phyloP scores from a whole-genome alignment of 1,284 basidiomycete genomes.

The Pisolithus thermaeus region DNA sequence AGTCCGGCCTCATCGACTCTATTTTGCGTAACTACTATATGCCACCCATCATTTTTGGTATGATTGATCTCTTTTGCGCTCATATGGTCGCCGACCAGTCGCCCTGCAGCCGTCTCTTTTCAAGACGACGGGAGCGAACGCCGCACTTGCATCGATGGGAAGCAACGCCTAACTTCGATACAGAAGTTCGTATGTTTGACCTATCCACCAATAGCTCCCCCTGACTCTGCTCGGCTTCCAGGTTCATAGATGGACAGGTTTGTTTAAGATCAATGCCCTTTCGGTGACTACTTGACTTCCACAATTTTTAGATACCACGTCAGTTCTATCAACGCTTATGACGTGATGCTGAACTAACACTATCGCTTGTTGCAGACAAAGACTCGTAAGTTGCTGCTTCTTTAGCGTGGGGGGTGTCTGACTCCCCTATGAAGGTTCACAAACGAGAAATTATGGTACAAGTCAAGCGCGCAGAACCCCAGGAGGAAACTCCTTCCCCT shows the following conservation, averaged over 20 bases:
- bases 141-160: slow-evolving; percentile 49
- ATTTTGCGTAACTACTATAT: slow-evolving; percentile 52
- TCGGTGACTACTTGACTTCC: background rate
- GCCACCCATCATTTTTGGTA: slow-evolving; percentile 49
- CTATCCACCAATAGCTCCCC: background rate
- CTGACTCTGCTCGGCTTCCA: slow-evolving; percentile 15
- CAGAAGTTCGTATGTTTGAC: slow-evolving; percentile 30
- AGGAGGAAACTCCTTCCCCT: slow-evolving; percentile 27
- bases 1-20: slow-evolving; percentile 48
- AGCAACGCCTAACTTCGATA: slow-evolving; percentile 50
- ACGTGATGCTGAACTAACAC: slow-evolving; percentile 5
- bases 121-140: slow-evolving; percentile 39
- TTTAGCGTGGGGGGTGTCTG: background rate
- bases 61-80: slow-evolving; percentile 6
- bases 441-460: slow-evolving; percentile 37
- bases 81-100: background rate
- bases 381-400: slow-evolving; percentile 32
- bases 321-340: slow-evolving; percentile 14
- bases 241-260: slow-evolving; percentile 47
- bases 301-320: slow-evolving; percentile 29
- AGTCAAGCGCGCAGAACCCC: slow-evolving; percentile 13
- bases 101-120: slow-evolving; percentile 14
- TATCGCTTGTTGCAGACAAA: slow-evolving; percentile 25
- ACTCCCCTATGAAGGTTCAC: slow-evolving; percentile 23
- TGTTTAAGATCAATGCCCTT: slow-evolving; percentile 13